Evolutionary conservation across 805 yeast species (phyloP), one percentile per base, ranked within the genome.

Genomic region (Sugiyamaella smithiae): DNA sequence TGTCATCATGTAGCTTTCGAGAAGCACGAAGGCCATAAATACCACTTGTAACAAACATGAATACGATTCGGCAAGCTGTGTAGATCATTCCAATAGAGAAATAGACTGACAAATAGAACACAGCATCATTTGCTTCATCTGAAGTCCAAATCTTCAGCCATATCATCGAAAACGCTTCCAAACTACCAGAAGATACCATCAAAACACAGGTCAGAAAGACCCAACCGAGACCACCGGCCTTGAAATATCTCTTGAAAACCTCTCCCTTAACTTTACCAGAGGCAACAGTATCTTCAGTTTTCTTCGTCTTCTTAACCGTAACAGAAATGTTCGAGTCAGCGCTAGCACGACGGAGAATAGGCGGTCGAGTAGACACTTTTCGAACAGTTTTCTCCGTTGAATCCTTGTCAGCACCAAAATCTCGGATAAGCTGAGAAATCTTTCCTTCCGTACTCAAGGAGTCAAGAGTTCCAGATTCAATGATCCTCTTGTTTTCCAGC

Each of bases 141-240:
- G 88, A 95, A 17, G 95, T 85, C 95, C 95, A 87, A 62, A 84
- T 84, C 62, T 88, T 87, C 63, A 87, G 74, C 96, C 96, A 87
- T 51, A 85, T 73, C 59, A 80, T 85, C 35, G 85, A 79, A 40
- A 70, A 66, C 44, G 85, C 88, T 51, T 80, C 75, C 77, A 80
- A 82, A 0, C 84, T 2, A 57, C 46, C 40, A 84, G 57, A 60
- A 80, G 79, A 1, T 57, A 47, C 37, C 84, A 57, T 60, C 80
- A 80, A 4, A 84, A 58, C 0, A 70, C 14, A 19, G 19, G 51
- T 25, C 7, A 45, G 7, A 4, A 42, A 9, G 8, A 52, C 46
- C 36, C 45, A 36, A 12, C 19, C 26, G 6, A 37, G 77, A 55
- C 85, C 85, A 73, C 95, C 87, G 1, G 96, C 91, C 50, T 74